Conservation (phyloP, 179 eudicot genomes). For the Patellifolia procumbens region DNA sequence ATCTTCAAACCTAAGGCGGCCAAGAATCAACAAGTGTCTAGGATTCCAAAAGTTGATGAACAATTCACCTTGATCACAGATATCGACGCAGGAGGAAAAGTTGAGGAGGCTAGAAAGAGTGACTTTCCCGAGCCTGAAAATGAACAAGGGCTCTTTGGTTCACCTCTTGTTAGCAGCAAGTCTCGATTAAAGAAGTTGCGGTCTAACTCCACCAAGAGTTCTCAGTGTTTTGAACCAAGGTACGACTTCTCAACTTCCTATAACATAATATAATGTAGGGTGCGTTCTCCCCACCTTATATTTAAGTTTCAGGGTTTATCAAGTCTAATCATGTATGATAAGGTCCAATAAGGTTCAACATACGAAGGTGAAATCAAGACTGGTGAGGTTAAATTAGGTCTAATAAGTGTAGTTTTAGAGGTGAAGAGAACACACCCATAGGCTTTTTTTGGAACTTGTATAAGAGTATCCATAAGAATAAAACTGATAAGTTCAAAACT, state of each 20-base stretch:
- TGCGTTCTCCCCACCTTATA: too few relatives aligned
- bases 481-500: too few relatives aligned
- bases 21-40: conserved; percentile 48
- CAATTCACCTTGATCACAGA: conserved; percentile 41
- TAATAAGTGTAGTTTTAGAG: too few relatives aligned
- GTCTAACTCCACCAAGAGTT: conserved; percentile 48
- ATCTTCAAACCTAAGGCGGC: conserved; percentile 53
- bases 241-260: conserved; percentile 29
- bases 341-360: too few relatives aligned
- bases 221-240: conserved; percentile 81
- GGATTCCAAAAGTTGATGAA: conserved; percentile 44
- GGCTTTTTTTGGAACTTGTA: too few relatives aligned
- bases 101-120: conserved; percentile 55
- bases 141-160: conserved; percentile 38
- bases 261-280: too few relatives aligned
- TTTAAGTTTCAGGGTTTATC: too few relatives aligned
- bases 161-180: conserved; percentile 33
- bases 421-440: too few relatives aligned
- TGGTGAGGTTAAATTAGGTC: too few relatives aligned
- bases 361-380: too few relatives aligned
- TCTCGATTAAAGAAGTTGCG: conserved; percentile 46
- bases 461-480: too few relatives aligned
- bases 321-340: too few relatives aligned
- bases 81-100: conserved; percentile 32
- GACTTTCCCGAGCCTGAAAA: conserved; percentile 74